Evolutionary conservation across 1,139 yeast species (phyloP).

Genomic region (Trichomonascaceae sp.): DNA sequence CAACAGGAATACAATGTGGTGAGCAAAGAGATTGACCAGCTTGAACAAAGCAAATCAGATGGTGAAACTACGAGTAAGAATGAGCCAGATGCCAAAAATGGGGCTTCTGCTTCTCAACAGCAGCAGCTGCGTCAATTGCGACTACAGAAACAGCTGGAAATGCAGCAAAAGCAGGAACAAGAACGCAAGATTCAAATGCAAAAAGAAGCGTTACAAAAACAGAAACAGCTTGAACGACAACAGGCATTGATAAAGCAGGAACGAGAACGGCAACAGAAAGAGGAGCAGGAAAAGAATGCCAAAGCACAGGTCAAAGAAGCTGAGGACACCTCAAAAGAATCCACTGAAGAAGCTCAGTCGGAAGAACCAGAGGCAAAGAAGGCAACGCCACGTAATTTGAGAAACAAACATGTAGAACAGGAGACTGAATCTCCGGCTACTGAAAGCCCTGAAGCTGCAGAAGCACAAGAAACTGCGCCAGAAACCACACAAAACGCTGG

Average conservation of each 20-base stretch:
- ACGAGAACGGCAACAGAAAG: constrained; percentile 11
- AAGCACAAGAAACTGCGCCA: constrained; percentile 23
- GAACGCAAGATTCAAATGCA: constrained; percentile 20
- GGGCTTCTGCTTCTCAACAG: constrained; percentile 7
- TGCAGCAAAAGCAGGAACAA: constrained; percentile 23
- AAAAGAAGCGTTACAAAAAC: constrained; percentile 18
- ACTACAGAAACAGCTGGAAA: constrained; percentile 22
- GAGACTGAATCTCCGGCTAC: constrained; percentile 5
- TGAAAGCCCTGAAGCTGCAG: constrained; percentile 11
- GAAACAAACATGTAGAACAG: constrained; percentile 5
- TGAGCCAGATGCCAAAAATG: constrained; percentile 1
- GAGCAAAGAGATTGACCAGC: constrained; percentile 31
- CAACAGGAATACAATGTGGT: constrained; percentile 30
- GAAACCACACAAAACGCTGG: constrained; percentile 7
- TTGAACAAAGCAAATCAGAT: constrained; percentile 25
- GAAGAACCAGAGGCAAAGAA: constrained; percentile 2
- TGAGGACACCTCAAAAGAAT: constrained; percentile 9
- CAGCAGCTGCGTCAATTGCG: constrained; percentile 14
- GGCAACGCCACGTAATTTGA: not conserved
- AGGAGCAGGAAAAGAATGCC: constrained; percentile 13
- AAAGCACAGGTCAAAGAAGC: constrained; percentile 13
- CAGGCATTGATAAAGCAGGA: constrained; percentile 17
- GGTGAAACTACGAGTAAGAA: constrained; percentile 14
- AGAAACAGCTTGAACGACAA: constrained; percentile 18
- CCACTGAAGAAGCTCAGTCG: constrained; percentile 2